These are phyloP conservation scores for Xylaria sp. DNA, from an alignment of 2,329 filamentous ascomycete genomes.

Conservation along the genomic window DNA sequence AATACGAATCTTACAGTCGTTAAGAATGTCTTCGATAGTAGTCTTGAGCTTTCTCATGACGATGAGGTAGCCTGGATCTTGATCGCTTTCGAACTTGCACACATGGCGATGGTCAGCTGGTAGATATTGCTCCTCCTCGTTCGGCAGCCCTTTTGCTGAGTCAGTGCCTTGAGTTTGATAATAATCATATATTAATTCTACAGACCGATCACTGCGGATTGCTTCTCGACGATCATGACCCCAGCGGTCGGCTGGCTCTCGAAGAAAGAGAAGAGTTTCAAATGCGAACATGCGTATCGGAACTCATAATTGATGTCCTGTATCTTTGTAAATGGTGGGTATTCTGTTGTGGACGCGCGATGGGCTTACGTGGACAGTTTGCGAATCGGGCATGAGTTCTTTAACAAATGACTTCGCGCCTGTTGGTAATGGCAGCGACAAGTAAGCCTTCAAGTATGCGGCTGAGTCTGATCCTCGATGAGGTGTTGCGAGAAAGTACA, in stretches of 20 bases:
- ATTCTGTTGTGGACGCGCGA: background rate
- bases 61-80: background rate
- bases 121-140: slow-evolving; percentile 3
- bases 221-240: slow-evolving; percentile 1
- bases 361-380: background rate
- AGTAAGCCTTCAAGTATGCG: background rate
- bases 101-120: slow-evolving; percentile 5
- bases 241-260: background rate
- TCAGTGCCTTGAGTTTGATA: background rate
- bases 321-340: background rate
- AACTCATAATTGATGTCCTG: slow-evolving; percentile 1
- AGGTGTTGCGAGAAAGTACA: background rate
- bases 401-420: background rate
- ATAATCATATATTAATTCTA: background rate
- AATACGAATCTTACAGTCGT: background rate
- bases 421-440: background rate
- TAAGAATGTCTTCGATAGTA: background rate
- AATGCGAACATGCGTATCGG: background rate
- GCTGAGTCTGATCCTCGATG: background rate
- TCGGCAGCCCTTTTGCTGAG: background rate
- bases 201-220: background rate
- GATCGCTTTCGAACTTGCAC: slow-evolving; percentile 5
- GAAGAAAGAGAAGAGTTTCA: background rate
- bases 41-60: slow-evolving; percentile 1
- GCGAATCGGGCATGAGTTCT: background rate